Base-by-base conservation (phyloP, 352 stramenopile genomes). In the Phytophthora pisi region DNA sequence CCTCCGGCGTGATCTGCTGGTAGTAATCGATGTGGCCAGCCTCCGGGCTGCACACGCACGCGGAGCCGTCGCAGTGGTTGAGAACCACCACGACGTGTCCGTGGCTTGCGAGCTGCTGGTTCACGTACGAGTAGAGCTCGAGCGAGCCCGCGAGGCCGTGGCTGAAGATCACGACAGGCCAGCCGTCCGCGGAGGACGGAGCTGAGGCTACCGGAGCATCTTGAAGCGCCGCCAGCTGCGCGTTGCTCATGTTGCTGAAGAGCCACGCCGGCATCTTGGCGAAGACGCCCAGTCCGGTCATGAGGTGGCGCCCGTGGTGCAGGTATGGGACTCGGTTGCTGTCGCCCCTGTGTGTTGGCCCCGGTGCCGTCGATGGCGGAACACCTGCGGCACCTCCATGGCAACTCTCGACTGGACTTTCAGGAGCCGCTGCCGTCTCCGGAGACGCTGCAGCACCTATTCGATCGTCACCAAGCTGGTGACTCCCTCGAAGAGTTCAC, bases 41-140 rank as follows among this genome's bases (percentile, higher is more conserved):
- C 28, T 72, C 66, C 0, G 67, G 66, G 8, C 74, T 75, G 51
- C 72, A 80, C 66, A 92, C 84, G 26, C 76, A 82, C 13, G 78
- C 81, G 4, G 83, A 91, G n/a, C 83, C 83, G 56, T 91, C 83
- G 57, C 72, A 79, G 59, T 91, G 83, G 66, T 84, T 90, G 50
- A 75, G 55, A 45, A 86, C 72, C 20, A 92, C 74, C 9, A 92
- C 79, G 11, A 92, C 64, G 53, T 78, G 55, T 49, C 83, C 83
- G 15, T 79, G 66, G 58, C 83, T 92, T n/a, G 83, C 81, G n/a
- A 92, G 75, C 56, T 88, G 58, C 68, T 92, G 78, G 52, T 82
- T 82, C 47, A 90, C 57, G 52, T 68, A 72, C 57, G 83, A 80
- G 61, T 92, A 92, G 28, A 92, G 57, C 63, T 90, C 83, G 13